A percentile compares a stretch with the other conserved stretches of the same genome.
phyloP scores from a whole-genome alignment of 2,329 filamentous ascomycete genomes.

The Hawksworthiomyces lignivorus region DNA sequence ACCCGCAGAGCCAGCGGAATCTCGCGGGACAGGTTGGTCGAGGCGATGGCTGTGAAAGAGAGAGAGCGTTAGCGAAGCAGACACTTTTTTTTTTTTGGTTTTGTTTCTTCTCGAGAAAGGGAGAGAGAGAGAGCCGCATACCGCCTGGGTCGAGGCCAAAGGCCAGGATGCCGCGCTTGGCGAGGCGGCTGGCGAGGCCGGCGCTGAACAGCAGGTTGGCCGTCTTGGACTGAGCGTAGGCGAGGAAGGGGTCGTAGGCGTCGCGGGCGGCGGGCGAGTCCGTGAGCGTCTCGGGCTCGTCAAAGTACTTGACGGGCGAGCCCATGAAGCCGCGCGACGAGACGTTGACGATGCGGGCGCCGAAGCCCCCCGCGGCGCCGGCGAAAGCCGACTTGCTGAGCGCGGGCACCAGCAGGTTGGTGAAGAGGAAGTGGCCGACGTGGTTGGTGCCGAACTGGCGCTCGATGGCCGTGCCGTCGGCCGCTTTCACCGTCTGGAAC shows the following conservation, averaged over 20 bases:
- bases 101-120: no score
- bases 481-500: slow-evolving; percentile 22
- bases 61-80: no score
- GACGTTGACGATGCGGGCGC: slow-evolving; percentile 34
- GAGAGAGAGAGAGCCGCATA: slow-evolving; percentile 13
- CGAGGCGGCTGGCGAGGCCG: slow-evolving; percentile 28
- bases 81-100: no score
- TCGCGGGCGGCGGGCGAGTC: slow-evolving; percentile 15
- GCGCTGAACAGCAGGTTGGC: slow-evolving; percentile 40
- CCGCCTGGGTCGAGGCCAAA: slow-evolving; percentile 37
- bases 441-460: slow-evolving; percentile 42
- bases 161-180: slow-evolving; percentile 24
- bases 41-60: not conserved
- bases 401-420: slow-evolving; percentile 39
- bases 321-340: slow-evolving; percentile 32
- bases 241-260: slow-evolving; percentile 25
- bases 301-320: slow-evolving; percentile 35
- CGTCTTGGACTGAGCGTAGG: slow-evolving; percentile 45
- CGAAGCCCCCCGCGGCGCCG: slow-evolving; percentile 18
- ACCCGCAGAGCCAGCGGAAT: no score
- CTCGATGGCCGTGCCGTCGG: slow-evolving; percentile 22
- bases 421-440: slow-evolving; percentile 41
- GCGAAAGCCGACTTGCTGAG: slow-evolving; percentile 26
- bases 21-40: slow-evolving; percentile 8
- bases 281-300: slow-evolving; percentile 34